Percentiles rank a stretch among this genome's conserved stretches.
phyloP scores from a whole-genome alignment of 1,284 basidiomycete genomes.

The Ceratobasidium sp. region DNA sequence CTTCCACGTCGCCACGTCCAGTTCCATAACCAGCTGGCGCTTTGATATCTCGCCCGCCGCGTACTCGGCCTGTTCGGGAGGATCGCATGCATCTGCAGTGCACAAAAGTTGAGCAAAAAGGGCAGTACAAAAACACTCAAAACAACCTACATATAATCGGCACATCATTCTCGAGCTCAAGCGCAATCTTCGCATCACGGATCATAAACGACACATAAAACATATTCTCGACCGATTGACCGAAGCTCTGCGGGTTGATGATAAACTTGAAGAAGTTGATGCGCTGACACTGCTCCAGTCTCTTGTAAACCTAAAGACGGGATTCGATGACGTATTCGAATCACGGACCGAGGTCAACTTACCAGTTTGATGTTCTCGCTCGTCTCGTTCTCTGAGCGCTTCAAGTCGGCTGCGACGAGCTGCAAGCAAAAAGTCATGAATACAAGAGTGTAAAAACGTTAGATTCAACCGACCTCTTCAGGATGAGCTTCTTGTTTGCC shows the following conservation, averaged over 20 bases:
- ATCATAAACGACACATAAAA: conserved; percentile 94
- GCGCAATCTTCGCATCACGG: conserved; percentile 79
- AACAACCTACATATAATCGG: conserved; percentile 76
- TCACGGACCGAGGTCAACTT: conserved; percentile 10
- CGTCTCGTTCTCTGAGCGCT: conserved; percentile 81
- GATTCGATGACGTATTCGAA: background rate
- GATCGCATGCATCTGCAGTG: conserved; percentile 66
- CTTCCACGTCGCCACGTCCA: conserved; percentile 85
- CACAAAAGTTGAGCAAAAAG: background rate
- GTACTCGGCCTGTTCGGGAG: conserved; percentile 72
- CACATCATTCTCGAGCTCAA: conserved; percentile 67
- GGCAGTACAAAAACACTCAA: background rate
- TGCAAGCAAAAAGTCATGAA: conserved; percentile 34
- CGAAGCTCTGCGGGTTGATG: conserved; percentile 87
- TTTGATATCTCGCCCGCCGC: conserved; percentile 67
- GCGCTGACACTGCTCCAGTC: conserved; percentile 58
- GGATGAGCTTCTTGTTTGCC: conserved; percentile 73
- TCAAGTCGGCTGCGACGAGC: conserved; percentile 78
- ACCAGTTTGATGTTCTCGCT: conserved; percentile 79
- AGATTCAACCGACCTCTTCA: conserved; percentile 60
- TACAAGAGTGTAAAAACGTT: background rate
- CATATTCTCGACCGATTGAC: conserved; percentile 92
- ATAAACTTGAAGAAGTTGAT: conserved; percentile 86
- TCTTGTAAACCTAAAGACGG: conserved; percentile 4
- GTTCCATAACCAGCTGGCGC: conserved; percentile 85